phyloP scores from a whole-genome alignment of 805 yeast species.

The Blastobotrys americana region DNA sequence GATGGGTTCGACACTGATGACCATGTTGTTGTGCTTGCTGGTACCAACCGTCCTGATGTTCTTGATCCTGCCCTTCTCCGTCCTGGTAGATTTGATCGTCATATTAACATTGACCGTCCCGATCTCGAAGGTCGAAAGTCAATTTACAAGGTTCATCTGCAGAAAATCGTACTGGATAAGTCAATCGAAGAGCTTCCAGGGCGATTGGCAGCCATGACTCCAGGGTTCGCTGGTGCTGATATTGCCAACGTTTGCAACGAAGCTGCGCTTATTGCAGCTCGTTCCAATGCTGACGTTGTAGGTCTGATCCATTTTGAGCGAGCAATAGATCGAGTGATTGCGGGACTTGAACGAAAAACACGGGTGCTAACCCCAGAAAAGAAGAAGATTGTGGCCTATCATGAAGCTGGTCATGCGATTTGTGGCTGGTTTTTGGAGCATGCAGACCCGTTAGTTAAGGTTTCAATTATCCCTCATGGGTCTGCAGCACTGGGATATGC shows the following conservation, averaged over 20 bases:
- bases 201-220: conserved; percentile 82
- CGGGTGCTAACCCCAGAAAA: conserved; percentile 73
- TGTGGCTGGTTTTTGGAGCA: conserved; percentile 86
- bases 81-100: conserved; percentile 94
- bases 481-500: conserved; percentile 96
- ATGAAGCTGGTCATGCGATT: conserved; percentile 95
- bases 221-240: conserved; percentile 95
- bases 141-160: conserved; percentile 74
- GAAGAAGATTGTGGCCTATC: conserved; percentile 81
- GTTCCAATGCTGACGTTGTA: conserved; percentile 57
- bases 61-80: conserved; percentile 83
- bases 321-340: conserved; percentile 91
- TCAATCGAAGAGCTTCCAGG: conserved; percentile 50
- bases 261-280: conserved; percentile 89
- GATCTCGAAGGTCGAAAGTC: conserved; percentile 85
- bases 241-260: conserved; percentile 93
- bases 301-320: conserved; percentile 72
- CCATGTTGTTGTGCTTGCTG: conserved; percentile 89
- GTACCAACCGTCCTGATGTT: conserved; percentile 90
- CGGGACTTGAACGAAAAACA: conserved; percentile 85
- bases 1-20: conserved; percentile 87
- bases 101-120: conserved; percentile 77
- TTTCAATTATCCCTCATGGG: conserved; percentile 91
- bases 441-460: conserved; percentile 89
- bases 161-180: conserved; percentile 43